Conservation (phyloP, 2,329 filamentous ascomycete genomes). For the Dothideomycetidae sp. region DNA sequence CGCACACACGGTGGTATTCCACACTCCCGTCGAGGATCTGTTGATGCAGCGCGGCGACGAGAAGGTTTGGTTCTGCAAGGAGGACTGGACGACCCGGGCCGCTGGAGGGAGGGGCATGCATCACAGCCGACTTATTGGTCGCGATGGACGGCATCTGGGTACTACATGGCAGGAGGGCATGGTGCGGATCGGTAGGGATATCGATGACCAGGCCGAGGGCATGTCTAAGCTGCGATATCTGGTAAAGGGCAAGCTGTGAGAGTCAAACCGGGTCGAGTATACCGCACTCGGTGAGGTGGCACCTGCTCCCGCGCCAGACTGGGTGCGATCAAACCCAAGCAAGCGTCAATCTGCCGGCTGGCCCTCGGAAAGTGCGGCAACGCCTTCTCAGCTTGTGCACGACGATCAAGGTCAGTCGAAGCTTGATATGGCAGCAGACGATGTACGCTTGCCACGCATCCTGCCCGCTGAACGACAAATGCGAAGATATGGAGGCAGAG, state of each 20-base stretch:
- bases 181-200: slow-evolving; percentile 21
- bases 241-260: slow-evolving; percentile 11
- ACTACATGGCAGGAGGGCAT: slow-evolving; percentile 38
- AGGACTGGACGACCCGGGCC: slow-evolving; percentile 32
- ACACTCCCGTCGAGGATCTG: slow-evolving; percentile 28
- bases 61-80: slow-evolving; percentile 36
- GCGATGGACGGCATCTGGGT: slow-evolving; percentile 29
- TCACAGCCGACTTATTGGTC: slow-evolving; percentile 33
- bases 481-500: too few species aligned
- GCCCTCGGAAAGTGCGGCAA: too few species aligned
- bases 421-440: too few species aligned
- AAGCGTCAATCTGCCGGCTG: too few species aligned
- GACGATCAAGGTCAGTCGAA: too few species aligned
- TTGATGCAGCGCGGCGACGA: slow-evolving; percentile 25
- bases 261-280: too few species aligned
- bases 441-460: too few species aligned
- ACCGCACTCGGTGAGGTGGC: too few species aligned
- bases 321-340: too few species aligned
- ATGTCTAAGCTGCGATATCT: slow-evolving; percentile 6
- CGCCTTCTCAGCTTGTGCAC: too few species aligned
- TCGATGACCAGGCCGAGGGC: slow-evolving; percentile 12
- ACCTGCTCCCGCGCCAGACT: too few species aligned
- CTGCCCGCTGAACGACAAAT: too few species aligned
- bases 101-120: slow-evolving; percentile 33
- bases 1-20: slow-evolving; percentile 35